Conservation (phyloP, 176 grass and related monocot genomes). For the Canna indica region DNA sequence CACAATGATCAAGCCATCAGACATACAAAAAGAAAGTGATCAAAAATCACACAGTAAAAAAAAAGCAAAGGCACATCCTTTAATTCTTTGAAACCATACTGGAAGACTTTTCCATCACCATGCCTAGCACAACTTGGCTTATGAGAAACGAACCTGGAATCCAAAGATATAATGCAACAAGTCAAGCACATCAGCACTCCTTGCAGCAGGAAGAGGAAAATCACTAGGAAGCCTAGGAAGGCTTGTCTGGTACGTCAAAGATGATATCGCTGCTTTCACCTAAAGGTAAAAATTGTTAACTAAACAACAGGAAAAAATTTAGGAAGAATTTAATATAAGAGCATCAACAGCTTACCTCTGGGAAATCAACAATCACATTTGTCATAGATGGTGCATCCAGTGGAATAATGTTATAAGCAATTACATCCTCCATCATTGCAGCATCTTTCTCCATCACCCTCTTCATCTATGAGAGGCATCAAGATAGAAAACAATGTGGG, state of each 20-base stretch:
- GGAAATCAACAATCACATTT: conserved; percentile 55
- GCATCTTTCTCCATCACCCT: conserved; percentile 80
- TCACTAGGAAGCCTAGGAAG: conserved; percentile 62
- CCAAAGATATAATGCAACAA: conserved; percentile 80
- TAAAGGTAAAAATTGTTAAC: conserved; percentile 26
- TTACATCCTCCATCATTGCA: conserved; percentile 66
- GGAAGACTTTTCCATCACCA: conserved; percentile 3
- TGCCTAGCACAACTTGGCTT: neutral
- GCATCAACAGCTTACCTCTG: conserved; percentile 44
- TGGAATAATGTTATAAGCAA: conserved; percentile 96
- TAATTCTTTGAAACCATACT: too few species aligned
- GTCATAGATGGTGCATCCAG: conserved; percentile 65
- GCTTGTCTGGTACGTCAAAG: conserved; percentile 56
- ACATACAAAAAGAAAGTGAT: neutral
- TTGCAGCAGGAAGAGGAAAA: conserved; percentile 55
- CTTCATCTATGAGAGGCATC: conserved; percentile 61
- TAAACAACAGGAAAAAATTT: neutral
- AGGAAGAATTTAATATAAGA: conserved; percentile 4
- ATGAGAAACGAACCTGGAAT: conserved; percentile 54
- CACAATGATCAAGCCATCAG: neutral
- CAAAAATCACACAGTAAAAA: neutral
- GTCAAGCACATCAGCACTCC: conserved; percentile 86
- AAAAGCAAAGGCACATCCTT: too few species aligned
- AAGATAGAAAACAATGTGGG: conserved; percentile 6
- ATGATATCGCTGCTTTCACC: conserved; percentile 81